Conservation (phyloP, 345 rosid species). For the Clarkia xantiana region DNA sequence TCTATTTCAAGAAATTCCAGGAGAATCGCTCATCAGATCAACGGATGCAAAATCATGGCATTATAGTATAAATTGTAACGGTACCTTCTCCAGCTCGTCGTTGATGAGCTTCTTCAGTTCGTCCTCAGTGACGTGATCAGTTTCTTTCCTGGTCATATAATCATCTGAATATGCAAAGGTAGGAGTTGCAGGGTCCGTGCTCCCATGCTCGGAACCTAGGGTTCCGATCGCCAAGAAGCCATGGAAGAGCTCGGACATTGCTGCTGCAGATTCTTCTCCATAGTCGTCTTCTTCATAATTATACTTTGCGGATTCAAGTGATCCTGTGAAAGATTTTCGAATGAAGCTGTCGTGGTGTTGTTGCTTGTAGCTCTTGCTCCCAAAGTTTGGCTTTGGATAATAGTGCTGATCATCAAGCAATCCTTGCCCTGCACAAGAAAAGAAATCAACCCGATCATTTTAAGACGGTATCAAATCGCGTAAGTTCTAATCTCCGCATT, state of each 20-base stretch:
- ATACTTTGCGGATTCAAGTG: constrained; percentile 24
- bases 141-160: constrained; percentile 55
- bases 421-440: constrained; percentile 37
- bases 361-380: constrained; percentile 27
- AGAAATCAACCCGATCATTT: too few relatives aligned
- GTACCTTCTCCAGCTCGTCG: constrained; percentile 63
- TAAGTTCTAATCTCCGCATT: too few relatives aligned
- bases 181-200: constrained; percentile 6
- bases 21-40: too few relatives aligned
- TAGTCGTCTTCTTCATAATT: constrained; percentile 28
- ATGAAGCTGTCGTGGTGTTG: constrained; percentile 23
- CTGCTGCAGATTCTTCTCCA: constrained; percentile 34
- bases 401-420: constrained; percentile 41
- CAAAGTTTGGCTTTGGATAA: constrained; percentile 31
- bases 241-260: constrained; percentile 48
- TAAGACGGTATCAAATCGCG: too few relatives aligned
- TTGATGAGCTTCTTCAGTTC: constrained; percentile 61
- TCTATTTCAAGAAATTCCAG: too few relatives aligned
- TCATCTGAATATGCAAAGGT: constrained; percentile 17
- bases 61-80: too few relatives aligned
- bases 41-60: too few relatives aligned
- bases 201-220: constrained; percentile 40
- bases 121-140: constrained; percentile 57
- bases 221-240: constrained; percentile 84
- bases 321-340: constrained; percentile 43